Conservation (phyloP, 1,284 basidiomycete genomes). For the Neonothopanus nambi region DNA sequence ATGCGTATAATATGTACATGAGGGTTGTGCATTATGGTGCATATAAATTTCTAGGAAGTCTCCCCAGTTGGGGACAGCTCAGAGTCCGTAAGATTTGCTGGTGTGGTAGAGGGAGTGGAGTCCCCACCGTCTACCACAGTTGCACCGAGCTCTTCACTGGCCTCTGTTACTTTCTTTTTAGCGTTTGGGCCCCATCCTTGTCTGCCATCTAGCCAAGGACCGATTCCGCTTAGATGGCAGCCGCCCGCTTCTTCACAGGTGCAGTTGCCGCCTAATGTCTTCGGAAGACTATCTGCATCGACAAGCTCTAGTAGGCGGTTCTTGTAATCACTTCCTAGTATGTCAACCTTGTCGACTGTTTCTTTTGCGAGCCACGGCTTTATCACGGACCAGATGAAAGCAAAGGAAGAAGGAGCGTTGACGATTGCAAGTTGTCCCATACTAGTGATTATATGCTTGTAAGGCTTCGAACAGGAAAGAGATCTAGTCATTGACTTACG, state of each 20-base stretch:
- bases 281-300: constrained; percentile 50
- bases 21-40: too few species aligned
- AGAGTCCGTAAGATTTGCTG: too few species aligned
- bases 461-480: neutral
- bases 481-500: constrained; percentile 43
- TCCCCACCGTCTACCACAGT: too few species aligned
- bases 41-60: too few species aligned
- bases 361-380: constrained; percentile 73
- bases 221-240: constrained; percentile 60
- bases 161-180: constrained; percentile 7
- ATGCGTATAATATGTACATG: too few species aligned
- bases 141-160: neutral
- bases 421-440: constrained; percentile 71
- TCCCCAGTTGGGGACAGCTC: too few species aligned
- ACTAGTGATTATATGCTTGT: constrained; percentile 30
- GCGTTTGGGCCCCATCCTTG: constrained; percentile 48
- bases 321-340: constrained; percentile 60
- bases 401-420: constrained; percentile 70
- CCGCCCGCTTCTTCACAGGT: constrained; percentile 55
- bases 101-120: too few species aligned
- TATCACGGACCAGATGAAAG: constrained; percentile 66
- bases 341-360: constrained; percentile 63
- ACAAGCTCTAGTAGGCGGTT: constrained; percentile 54
- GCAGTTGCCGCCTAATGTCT: constrained; percentile 42
- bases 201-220: constrained; percentile 69